Evolutionary conservation across 306 rosid genomes (phyloP).

Genomic region (Vachellia pachyceras): DNA sequence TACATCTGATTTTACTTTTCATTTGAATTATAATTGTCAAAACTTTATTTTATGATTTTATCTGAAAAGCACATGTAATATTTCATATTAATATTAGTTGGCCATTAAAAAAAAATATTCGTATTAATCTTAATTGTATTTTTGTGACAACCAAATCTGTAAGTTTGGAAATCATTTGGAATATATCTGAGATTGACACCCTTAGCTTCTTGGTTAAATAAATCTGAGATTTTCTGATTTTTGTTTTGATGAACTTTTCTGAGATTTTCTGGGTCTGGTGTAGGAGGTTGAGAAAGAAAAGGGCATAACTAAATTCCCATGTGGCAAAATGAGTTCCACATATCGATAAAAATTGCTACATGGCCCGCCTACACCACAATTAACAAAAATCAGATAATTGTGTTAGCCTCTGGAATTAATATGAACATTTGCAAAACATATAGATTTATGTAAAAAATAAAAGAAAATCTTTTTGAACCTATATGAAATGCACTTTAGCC

Average conservation of each 20-base stretch:
- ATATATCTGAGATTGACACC: background rate
- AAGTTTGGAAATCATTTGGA: background rate
- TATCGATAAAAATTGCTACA: background rate
- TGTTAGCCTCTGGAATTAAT: background rate
- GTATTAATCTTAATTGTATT: background rate
- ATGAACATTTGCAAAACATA: background rate
- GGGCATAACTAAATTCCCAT: background rate
- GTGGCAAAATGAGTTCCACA: background rate
- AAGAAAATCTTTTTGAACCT: background rate
- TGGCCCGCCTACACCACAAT: background rate
- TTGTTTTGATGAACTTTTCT: background rate
- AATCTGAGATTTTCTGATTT: background rate
- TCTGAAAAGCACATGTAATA: background rate
- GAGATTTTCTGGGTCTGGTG: background rate
- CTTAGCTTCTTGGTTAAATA: background rate
- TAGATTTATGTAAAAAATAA: background rate
- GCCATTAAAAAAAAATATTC: background rate
- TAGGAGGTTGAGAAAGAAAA: background rate
- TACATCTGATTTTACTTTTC: conserved; percentile 25
- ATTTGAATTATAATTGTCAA: conserved; percentile 10
- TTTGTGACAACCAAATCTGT: background rate
- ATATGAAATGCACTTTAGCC: background rate
- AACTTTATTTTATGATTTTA: background rate
- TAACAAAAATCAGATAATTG: background rate
- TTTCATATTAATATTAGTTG: background rate